Evolutionary conservation across 202 grass and related monocot species (phyloP).

Genomic region (Alloteropsis angusta): DNA sequence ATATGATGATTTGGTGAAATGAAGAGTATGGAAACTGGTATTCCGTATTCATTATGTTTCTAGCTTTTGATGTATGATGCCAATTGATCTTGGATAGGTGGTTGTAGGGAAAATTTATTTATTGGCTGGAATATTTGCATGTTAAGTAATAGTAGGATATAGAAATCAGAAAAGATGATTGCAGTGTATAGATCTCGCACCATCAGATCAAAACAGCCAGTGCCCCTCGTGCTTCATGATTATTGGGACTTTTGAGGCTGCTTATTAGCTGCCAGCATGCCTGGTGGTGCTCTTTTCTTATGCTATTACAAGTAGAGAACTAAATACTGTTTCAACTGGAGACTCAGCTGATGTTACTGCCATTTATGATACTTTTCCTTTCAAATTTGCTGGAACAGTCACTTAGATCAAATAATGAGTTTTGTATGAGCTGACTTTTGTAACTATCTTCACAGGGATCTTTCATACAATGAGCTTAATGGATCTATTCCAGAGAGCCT

Average conservation of each 20-base stretch:
- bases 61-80: background rate
- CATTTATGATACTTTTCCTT: background rate
- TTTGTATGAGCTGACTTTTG: background rate
- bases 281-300: background rate
- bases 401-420: background rate
- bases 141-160: background rate
- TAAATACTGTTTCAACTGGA: background rate
- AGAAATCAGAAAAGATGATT: background rate
- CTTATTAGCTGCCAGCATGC: background rate
- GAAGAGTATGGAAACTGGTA: background rate
- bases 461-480: constrained; percentile 84
- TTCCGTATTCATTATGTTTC: background rate
- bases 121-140: background rate
- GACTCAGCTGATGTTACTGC: background rate
- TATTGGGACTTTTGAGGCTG: background rate
- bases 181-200: background rate
- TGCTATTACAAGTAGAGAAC: background rate
- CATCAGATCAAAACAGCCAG: background rate
- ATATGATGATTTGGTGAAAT: background rate
- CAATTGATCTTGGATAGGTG: background rate
- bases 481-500: constrained; percentile 91
- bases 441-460: constrained; percentile 45
- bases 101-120: background rate
- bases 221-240: background rate
- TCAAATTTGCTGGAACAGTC: background rate